Percentiles rank a stretch among this genome's conserved stretches.
These are phyloP conservation scores for Graphiopsis chlorocephala DNA, from an alignment of 2,329 filamentous ascomycete genomes.

Conservation along the genomic window DNA sequence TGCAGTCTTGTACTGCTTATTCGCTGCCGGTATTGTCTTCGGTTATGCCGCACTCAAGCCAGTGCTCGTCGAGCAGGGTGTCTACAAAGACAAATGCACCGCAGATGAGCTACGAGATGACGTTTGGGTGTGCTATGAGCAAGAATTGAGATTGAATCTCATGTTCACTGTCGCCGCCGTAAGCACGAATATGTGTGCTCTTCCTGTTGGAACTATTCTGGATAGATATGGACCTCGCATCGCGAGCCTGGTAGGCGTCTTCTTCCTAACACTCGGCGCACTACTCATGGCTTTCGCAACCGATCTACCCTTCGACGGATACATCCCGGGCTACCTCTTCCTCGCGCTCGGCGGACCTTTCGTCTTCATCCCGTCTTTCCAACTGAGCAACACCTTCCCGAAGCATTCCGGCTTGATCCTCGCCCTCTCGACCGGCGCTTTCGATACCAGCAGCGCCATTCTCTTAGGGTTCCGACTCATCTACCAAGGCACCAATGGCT, in stretches of 20 bases:
- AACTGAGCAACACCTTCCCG: conserved; percentile 52
- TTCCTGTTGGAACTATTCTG: conserved; percentile 81
- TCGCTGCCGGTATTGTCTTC: conserved; percentile 77
- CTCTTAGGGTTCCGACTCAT: conserved; percentile 48
- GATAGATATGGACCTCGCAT: conserved; percentile 78
- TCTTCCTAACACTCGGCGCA: conserved; percentile 68
- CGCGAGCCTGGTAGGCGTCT: conserved; percentile 67
- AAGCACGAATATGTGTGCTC: conserved; percentile 79
- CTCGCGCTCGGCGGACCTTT: conserved; percentile 51
- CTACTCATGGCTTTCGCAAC: conserved; percentile 68
- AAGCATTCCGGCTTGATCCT: conserved; percentile 49
- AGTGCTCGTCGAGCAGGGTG: conserved; percentile 68
- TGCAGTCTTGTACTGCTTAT: conserved; percentile 69
- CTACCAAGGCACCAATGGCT: conserved; percentile 42
- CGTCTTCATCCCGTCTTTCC: conserved; percentile 51
- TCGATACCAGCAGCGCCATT: conserved; percentile 50
- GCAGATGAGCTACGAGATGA: conserved; percentile 49
- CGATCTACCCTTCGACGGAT: conserved; percentile 64
- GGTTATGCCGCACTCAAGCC: conserved; percentile 84
- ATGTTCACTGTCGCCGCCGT: conserved; percentile 93
- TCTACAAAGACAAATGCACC: conserved; percentile 66
- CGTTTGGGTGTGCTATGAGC: conserved; percentile 55
- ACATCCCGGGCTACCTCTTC: conserved; percentile 50
- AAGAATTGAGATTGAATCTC: conserved; percentile 68
- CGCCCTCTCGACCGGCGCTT: conserved; percentile 51